Conservation (phyloP, 495 filamentous ascomycete species). For the Ascobolus immersus region DNA sequence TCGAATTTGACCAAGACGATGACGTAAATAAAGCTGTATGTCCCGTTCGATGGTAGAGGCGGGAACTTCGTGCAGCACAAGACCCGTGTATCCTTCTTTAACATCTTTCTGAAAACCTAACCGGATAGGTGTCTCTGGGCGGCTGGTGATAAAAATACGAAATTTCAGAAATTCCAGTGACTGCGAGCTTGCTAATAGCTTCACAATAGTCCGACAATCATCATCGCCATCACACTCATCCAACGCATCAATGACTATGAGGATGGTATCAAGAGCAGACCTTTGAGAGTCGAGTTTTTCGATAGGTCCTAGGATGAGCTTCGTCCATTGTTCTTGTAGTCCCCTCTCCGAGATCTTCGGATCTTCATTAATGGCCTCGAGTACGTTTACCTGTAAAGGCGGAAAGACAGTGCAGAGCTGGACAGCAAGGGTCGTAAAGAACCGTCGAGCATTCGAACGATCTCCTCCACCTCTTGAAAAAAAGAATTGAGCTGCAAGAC, state of each 20-base stretch:
- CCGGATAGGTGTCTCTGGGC: constrained; percentile 15
- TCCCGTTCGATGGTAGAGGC: neutral
- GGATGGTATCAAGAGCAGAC: neutral
- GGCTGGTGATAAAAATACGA: constrained; percentile 18
- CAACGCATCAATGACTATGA: constrained; percentile 18
- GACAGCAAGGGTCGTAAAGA: constrained; percentile 8
- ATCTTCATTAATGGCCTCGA: constrained; percentile 5
- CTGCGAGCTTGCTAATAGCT: constrained; percentile 11
- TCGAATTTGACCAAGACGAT: neutral
- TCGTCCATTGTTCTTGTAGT: constrained; percentile 7
- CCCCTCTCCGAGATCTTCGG: constrained; percentile 1
- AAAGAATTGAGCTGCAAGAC: constrained; percentile 7
- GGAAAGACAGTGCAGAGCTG: constrained; percentile 6
- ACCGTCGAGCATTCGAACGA: constrained; percentile 8
- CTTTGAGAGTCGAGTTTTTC: neutral
- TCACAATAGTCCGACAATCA: constrained; percentile 11
- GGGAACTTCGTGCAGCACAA: constrained; percentile 8
- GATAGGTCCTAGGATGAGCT: constrained; percentile 8
- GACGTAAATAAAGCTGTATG: neutral
- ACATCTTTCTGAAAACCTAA: constrained; percentile 7
- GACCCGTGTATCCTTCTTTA: constrained; percentile 5
- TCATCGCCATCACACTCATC: constrained; percentile 16
- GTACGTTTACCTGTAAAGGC: constrained; percentile 1
- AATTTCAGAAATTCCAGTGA: constrained; percentile 7
- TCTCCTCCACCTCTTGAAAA: constrained; percentile 6